A percentile compares a stretch with the other conserved stretches of the same genome.
Evolutionary conservation across 23 red algal species (phyloP).

Genomic region (Gracilaria gracilis): DNA sequence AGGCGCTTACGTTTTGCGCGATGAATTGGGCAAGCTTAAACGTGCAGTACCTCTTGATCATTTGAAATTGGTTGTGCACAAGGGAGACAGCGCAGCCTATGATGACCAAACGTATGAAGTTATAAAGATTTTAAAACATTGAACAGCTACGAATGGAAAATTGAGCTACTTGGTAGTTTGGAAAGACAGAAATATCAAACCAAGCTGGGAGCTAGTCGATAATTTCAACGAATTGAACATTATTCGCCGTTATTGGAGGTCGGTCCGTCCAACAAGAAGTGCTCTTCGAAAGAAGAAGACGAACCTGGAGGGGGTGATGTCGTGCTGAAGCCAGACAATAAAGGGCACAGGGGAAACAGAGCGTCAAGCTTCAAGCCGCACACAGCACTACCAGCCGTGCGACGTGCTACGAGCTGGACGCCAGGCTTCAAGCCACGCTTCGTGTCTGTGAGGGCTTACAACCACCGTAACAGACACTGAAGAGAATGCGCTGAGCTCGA

Average conservation of each 20-base stretch:
- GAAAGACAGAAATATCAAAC: constrained; percentile 14
- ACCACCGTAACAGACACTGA: no score
- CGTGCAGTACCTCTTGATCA: constrained; percentile 2
- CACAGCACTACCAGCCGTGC: no score
- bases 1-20: neutral
- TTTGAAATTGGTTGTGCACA: neutral
- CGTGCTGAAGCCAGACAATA: no score
- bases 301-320: constrained; percentile 36
- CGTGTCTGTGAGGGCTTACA: no score
- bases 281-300: no score
- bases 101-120: constrained; percentile 1
- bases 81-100: neutral
- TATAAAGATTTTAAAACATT: neutral
- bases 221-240: constrained; percentile 25
- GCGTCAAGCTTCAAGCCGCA: no score
- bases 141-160: neutral
- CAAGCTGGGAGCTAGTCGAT: constrained; percentile 17
- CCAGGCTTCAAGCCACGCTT: no score
- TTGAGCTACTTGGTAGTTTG: constrained; percentile 18
- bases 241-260: constrained; percentile 33
- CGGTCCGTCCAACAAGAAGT: constrained; percentile 14
- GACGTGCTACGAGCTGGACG: no score
- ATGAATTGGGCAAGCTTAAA: neutral
- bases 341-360: no score
- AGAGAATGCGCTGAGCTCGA: no score